phyloP scores from a whole-genome alignment of 495 filamentous ascomycete species.

The Penicillium arizonense region DNA sequence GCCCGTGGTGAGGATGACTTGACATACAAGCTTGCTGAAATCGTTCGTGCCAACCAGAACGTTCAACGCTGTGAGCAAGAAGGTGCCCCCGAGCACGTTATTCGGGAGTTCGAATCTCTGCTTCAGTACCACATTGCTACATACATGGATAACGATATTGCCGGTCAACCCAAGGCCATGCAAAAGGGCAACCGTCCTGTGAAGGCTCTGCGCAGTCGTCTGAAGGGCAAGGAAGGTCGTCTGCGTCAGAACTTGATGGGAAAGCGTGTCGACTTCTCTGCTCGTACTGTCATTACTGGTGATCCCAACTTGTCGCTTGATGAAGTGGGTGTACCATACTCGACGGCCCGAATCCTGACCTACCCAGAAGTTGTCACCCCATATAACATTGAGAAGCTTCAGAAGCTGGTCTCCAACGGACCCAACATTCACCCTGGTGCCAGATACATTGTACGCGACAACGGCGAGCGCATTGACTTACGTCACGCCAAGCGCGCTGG shows the following conservation, averaged over 20 bases:
- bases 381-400: conserved; percentile 93
- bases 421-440: conserved; percentile 94
- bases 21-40: conserved; percentile 97
- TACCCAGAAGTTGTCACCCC: conserved; percentile 97
- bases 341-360: conserved; percentile 84
- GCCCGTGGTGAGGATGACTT: conserved; percentile 95
- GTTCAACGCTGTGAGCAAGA: conserved; percentile 84
- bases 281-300: conserved; percentile 98
- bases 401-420: conserved; percentile 83
- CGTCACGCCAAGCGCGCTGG: conserved; percentile 84
- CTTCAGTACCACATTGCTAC: conserved; percentile 99
- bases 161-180: conserved; percentile 89
- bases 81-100: conserved; percentile 85
- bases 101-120: conserved; percentile 82
- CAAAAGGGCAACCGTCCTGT: conserved; percentile 96
- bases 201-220: conserved; percentile 90
- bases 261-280: conserved; percentile 99
- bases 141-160: conserved; percentile 99
- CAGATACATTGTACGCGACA: conserved; percentile 88
- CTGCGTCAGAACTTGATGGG: conserved; percentile 98
- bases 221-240: conserved; percentile 98
- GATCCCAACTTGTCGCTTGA: conserved; percentile 95
- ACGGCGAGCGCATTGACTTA: conserved; percentile 90
- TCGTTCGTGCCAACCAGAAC: conserved; percentile 95
- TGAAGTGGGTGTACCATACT: conserved; percentile 90